These are phyloP conservation scores for Agroathelia rolfsii DNA, from an alignment of 1,284 basidiomycete genomes.

Conservation along the genomic window DNA sequence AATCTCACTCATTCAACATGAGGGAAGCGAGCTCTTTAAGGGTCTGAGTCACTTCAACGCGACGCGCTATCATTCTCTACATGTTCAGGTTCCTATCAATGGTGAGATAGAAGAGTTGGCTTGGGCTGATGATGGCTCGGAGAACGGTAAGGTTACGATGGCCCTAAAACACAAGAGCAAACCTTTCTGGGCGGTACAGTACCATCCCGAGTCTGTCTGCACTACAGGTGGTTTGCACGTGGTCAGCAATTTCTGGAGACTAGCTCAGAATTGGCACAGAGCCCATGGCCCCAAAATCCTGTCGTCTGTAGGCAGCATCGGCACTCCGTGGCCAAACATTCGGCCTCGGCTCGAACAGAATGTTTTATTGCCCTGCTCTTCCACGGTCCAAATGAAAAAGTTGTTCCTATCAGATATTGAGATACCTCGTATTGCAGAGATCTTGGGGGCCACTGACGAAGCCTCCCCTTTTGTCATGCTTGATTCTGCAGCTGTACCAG, in stretches of 20 bases:
- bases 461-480: slow-evolving; percentile 57
- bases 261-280: slow-evolving; percentile 47
- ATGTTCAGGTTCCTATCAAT: slow-evolving; percentile 35
- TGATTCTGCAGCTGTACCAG: slow-evolving; percentile 65
- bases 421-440: slow-evolving; percentile 43
- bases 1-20: slow-evolving; percentile 56
- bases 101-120: slow-evolving; percentile 52
- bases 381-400: slow-evolving; percentile 29
- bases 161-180: slow-evolving; percentile 51
- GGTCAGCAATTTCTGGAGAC: slow-evolving; percentile 62
- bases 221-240: slow-evolving; percentile 51
- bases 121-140: slow-evolving; percentile 55
- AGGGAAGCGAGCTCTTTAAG: slow-evolving; percentile 50
- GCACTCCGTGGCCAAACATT: slow-evolving; percentile 46
- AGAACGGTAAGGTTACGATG: slow-evolving; percentile 64
- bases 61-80: slow-evolving; percentile 81
- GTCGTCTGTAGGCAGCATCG: slow-evolving; percentile 29
- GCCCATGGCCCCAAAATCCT: slow-evolving; percentile 25
- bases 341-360: slow-evolving; percentile 16
- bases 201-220: slow-evolving; percentile 83
- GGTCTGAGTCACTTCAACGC: slow-evolving; percentile 53
- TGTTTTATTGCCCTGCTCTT: slow-evolving; percentile 9
- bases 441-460: slow-evolving; percentile 48
- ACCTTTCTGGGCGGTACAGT: slow-evolving; percentile 92
- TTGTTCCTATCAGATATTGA: slow-evolving; percentile 33